A percentile compares a stretch with the other conserved stretches of the same genome.
Evolutionary conservation across 2,329 filamentous ascomycete species (phyloP).

Genomic region (Pseudogymnoascus sp.): DNA sequence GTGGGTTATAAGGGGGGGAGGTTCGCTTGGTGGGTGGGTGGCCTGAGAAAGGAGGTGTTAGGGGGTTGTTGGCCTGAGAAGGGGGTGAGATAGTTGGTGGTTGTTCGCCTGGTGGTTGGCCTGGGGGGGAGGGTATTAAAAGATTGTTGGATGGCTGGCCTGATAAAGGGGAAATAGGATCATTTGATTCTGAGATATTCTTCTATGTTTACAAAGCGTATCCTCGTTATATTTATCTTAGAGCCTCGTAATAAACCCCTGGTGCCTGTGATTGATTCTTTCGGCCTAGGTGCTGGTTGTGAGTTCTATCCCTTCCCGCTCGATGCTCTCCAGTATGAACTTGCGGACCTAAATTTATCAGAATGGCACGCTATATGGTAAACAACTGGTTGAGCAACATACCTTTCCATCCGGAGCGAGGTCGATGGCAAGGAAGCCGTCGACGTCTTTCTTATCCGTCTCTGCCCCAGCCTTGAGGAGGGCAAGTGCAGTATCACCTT

Average conservation of each 20-base stretch:
- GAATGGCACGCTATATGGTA: neutral
- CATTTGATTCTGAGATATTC: too few relatives aligned
- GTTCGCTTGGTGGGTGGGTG: too few relatives aligned
- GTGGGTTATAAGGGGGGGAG: too few relatives aligned
- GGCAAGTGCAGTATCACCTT: conserved; percentile 72
- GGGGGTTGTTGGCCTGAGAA: too few relatives aligned
- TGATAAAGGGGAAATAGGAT: too few relatives aligned
- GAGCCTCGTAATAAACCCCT: neutral
- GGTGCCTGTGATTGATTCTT: neutral
- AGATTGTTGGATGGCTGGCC: too few relatives aligned
- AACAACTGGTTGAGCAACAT: conserved; percentile 24
- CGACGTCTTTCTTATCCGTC: conserved; percentile 64
- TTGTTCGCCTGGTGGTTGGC: too few relatives aligned
- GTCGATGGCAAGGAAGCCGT: conserved; percentile 68
- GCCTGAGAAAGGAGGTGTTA: too few relatives aligned
- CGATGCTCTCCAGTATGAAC: conserved; percentile 71
- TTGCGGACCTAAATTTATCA: conserved; percentile 35
- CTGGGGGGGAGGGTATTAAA: too few relatives aligned
- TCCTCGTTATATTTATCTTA: too few relatives aligned
- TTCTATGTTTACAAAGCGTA: too few relatives aligned
- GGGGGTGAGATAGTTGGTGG: too few relatives aligned
- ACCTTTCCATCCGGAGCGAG: conserved; percentile 82
- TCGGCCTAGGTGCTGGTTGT: neutral
- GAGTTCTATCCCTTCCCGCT: conserved; percentile 71
- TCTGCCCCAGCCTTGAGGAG: conserved; percentile 82